Evolutionary conservation across 2,329 filamentous ascomycete genomes (phyloP), one percentile per base, ranked within the genome.

Genomic region (Aureobasidium sp.): DNA sequence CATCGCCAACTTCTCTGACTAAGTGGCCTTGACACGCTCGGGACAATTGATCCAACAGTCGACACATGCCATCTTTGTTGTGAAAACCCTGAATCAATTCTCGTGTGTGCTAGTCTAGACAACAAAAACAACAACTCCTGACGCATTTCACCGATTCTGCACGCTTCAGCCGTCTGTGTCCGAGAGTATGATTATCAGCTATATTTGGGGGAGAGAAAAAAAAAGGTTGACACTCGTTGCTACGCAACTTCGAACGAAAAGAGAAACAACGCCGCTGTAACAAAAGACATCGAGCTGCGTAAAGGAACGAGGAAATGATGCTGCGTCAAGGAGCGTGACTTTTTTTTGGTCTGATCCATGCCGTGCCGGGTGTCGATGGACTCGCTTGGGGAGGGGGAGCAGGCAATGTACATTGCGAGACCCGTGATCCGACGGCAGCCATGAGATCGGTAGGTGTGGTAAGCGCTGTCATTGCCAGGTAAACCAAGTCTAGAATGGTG

Each of bases 311-410:
- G 27, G 41, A 24, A 49, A 41, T 35, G 50, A 10, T 49, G 53
- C 53, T 55, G 45, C 53, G 45, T 55, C 44, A 55, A 55, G 38
- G 53, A 55, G 53, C 45, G 53, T 55, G 53, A 50, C 53, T 55
- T 49, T 51, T 51, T 50, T 49, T 40, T 50, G 30, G 17, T 47
- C 29, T 30, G 19, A 35, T 47, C 42, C 17, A 37, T 17, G 30
- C 12, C 25, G 34, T n/a, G 25, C 32, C 19, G 40, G 22, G 50
- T 51, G 27, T 42, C 24, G 24, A 32, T 12, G 45, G 47, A 22
- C 45, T 41, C 22, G 27, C 39, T 45, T 24, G 21, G 30, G n/a
- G 17, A n/a, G 25, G 34, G 24, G 27, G 29, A 37, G 29, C 37
- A 37, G 29, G 44, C 53, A 55, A 54, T 55, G 22, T 51, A 51